Percentiles rank a stretch among this genome's conserved stretches.
phyloP scores from a whole-genome alignment of 345 rosid species.

The Hypericum androsaemum region DNA sequence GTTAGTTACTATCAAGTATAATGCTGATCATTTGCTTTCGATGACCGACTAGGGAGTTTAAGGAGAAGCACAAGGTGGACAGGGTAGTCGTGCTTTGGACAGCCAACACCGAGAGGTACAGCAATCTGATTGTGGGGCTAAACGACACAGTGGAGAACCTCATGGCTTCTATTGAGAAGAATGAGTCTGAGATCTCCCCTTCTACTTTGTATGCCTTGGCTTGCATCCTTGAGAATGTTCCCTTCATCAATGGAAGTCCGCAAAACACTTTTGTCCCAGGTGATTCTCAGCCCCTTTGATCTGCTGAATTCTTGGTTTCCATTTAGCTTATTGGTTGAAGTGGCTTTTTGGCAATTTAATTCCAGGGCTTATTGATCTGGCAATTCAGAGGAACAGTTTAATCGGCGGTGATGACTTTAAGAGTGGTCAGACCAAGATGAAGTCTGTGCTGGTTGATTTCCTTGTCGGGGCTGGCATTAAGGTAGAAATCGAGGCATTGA shows the following conservation, averaged over 20 bases:
- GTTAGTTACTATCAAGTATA: background rate
- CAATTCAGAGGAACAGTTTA: slow-evolving; percentile 64
- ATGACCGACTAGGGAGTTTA: slow-evolving; percentile 55
- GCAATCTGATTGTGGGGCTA: slow-evolving; percentile 69
- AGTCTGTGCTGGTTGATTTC: slow-evolving; percentile 86
- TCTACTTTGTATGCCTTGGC: slow-evolving; percentile 87
- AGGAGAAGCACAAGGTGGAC: slow-evolving; percentile 76
- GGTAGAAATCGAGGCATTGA: slow-evolving; percentile 31
- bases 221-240: slow-evolving; percentile 73
- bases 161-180: slow-evolving; percentile 65
- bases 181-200: slow-evolving; percentile 91
- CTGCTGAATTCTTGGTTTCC: background rate
- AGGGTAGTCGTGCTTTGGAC: slow-evolving; percentile 93
- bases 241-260: slow-evolving; percentile 97
- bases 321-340: background rate
- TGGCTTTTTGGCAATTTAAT: background rate
- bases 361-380: slow-evolving; percentile 86
- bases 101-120: slow-evolving; percentile 97
- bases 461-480: slow-evolving; percentile 98
- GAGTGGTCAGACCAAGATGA: slow-evolving; percentile 99
- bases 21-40: background rate
- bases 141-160: slow-evolving; percentile 88
- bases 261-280: slow-evolving; percentile 99
- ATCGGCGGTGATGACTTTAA: slow-evolving; percentile 99
- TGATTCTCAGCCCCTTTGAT: slow-evolving; percentile 9